Evolutionary conservation across 2,329 filamentous ascomycete species (phyloP).

Genomic region (Endocalyx cinctus): DNA sequence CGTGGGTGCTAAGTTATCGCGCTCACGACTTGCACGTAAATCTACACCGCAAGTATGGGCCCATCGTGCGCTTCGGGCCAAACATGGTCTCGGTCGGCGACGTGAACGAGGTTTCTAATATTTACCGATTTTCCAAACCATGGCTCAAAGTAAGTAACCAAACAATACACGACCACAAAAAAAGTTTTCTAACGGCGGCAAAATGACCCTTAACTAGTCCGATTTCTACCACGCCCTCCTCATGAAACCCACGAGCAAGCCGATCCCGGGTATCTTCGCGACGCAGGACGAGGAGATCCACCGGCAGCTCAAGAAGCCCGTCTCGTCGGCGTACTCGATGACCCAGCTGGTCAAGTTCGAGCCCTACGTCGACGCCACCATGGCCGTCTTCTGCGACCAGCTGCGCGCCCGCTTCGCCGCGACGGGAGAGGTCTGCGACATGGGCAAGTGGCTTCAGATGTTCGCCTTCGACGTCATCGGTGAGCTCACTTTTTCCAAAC

Average conservation of each 20-base stretch:
- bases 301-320: slow-evolving; percentile 12
- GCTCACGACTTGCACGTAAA: neutral
- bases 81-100: slow-evolving; percentile 5
- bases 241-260: slow-evolving; percentile 12
- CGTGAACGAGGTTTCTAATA: slow-evolving; percentile 4
- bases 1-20: slow-evolving; percentile 1
- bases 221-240: slow-evolving; percentile 18
- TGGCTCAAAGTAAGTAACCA: slow-evolving; percentile 1
- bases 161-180: too few relatives aligned
- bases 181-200: too few relatives aligned
- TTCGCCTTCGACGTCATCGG: slow-evolving; percentile 26
- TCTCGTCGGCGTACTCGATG: slow-evolving; percentile 19
- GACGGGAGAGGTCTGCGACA: slow-evolving; percentile 1
- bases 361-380: slow-evolving; percentile 16
- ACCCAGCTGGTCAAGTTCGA: slow-evolving; percentile 19
- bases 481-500: slow-evolving; percentile 20
- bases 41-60: neutral
- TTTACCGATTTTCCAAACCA: slow-evolving; percentile 5
- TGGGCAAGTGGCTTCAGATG: slow-evolving; percentile 11
- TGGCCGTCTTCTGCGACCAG: slow-evolving; percentile 12
- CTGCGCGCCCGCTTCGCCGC: slow-evolving; percentile 2
- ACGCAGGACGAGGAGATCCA: slow-evolving; percentile 18
- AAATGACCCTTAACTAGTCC: slow-evolving; percentile 10
- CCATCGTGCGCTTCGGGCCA: slow-evolving; percentile 8
- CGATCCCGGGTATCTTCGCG: slow-evolving; percentile 17